Base-by-base conservation (phyloP, 768 basidiomycete genomes). In the Jaapia argillacea region DNA sequence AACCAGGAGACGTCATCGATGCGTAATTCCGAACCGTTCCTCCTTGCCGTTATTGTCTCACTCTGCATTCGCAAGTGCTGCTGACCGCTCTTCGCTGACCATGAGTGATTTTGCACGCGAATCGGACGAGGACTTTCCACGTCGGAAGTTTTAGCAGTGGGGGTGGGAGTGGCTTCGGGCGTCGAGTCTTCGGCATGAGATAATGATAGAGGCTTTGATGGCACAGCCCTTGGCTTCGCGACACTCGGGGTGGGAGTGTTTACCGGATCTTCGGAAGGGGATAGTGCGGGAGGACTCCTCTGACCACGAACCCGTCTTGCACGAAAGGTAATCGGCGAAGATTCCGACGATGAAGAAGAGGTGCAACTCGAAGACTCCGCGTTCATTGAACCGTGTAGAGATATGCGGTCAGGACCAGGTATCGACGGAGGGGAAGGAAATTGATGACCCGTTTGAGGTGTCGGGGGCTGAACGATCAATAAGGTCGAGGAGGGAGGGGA, bases 151-250 rank as follows among this genome's bases (percentile, higher is more conserved):
- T 33, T 33, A 10, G 10, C 28, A n/a, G n/a, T n/a, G n/a, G 59
- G 55, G 3, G 67, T 58, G 16, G 70, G 71, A 20, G 64, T 66
- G 14, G 72, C 70, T 5, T 72, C 67, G n/a, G n/a, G n/a, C n/a
- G n/a, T n/a, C 12, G 69, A 69, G 3, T 61, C 61, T 39, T 67
- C 68, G 6, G 69, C 68, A 14, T 60, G 61, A 36, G 61, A 33
- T 10, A 33, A 48, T 36, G 57, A 27, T 37, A 52, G 14, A 45
- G 41, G 35, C n/a, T n/a, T n/a, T n/a, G n/a, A n/a, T n/a, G n/a
- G n/a, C n/a, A n/a, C n/a, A n/a, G n/a, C n/a, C n/a, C n/a, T n/a
- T n/a, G n/a, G n/a, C n/a, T n/a, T n/a, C n/a, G n/a, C n/a, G n/a
- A n/a, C n/a, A n/a, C n/a, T n/a, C n/a, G 59, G 55, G 3, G 67